Evolutionary conservation across 805 yeast species (phyloP), one percentile per base, ranked within the genome.

Genomic region (Tetrapisispora taiwanensis): DNA sequence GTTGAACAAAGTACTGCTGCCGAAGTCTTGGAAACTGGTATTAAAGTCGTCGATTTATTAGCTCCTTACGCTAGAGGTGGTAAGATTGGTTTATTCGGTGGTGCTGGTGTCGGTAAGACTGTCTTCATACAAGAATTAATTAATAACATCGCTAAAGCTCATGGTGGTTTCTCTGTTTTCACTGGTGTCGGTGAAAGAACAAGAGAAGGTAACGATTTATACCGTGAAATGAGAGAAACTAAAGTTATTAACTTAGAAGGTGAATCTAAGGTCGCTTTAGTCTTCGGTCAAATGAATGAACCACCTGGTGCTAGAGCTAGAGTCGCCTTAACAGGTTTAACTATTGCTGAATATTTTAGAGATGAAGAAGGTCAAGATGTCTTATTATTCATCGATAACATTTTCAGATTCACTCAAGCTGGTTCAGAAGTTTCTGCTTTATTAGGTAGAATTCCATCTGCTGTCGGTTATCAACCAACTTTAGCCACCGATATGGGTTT

Each of bases 61-160:
- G 98, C 98, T 62, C 98, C 98, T 62, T 90, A 90, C 79, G 97
- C 98, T 70, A 88, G 97, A 86, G 98, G 98, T 86, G 98, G 98
- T 86, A 90, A 90, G 83, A 90, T 90, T 87, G 98, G 98, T 83
- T 82, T 90, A 69, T 90, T 90, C 84, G 98, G 98, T 79, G 98
- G 98, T 90, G 98, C 98, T 73, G 98, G 98, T 90, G 98, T 90
- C 85, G 98, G 98, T 77, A 90, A 90, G 76, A 90, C 98, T 73
- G 98, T 90, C 55, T 90, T 90, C 77, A 90, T 90, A 76, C 98
- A 90, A 80, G 98, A 90, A 78, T 81, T 90, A 78, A 90, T 90
- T 74, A 90, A 92, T 89, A 90, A 90, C 81, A 92, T 90, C 68
- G 98, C 98, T 71, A 92, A 90, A 81, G 97, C 98, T 67, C 97